Evolutionary conservation across 768 basidiomycete species (phyloP), one percentile per base, ranked within the genome.

Genomic region (Gloeophyllum trabeum): DNA sequence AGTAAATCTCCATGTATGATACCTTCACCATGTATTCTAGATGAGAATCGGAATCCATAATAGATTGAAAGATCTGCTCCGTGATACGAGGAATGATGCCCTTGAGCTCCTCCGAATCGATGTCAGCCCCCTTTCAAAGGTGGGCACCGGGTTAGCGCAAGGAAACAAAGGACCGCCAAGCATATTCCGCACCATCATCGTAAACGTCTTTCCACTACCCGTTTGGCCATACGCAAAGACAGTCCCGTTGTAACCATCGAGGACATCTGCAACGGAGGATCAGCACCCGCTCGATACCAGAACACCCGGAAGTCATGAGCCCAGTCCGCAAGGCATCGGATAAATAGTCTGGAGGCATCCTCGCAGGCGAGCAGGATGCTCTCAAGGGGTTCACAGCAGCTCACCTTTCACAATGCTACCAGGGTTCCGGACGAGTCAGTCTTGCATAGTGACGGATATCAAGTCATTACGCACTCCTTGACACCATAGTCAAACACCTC

Each of bases 1-100:
- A 73, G 62, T 99, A 99, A 46, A 99, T 98, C 66, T 99, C 96
- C 94, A 99, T 97, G 62, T 98, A 99, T 25, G 91, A 96, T 40
- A 97, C 96, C 65, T 99, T 99, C 60, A 99, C 96, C 49, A 97
- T 79, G 61, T 99, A 99, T 62, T 99, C 96, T 44, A 99, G 67
- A 60, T 90, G 89, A 25, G 87, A 75, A 51, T 97, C 94, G 43
- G 92, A 94, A 55, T 91, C 81, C 44, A 96, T 82, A 57, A 99
- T 99, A 39, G 91, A 91, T 49, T 92, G 87, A 62, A 99, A 99
- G 57, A 99, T 96, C 61, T 99, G 96, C 60, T 99, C 93, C 3
- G 94, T 94, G 49, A 99, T 97, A 42, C 96, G 83, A 41, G 96
- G 96, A 49, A 96, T 98, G 43, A 99, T 87, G 53, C 96, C 96